Evolutionary conservation across 2,329 filamentous ascomycete genomes (phyloP), one percentile per base, ranked within the genome.

Genomic region (Metarhizium sp.): DNA sequence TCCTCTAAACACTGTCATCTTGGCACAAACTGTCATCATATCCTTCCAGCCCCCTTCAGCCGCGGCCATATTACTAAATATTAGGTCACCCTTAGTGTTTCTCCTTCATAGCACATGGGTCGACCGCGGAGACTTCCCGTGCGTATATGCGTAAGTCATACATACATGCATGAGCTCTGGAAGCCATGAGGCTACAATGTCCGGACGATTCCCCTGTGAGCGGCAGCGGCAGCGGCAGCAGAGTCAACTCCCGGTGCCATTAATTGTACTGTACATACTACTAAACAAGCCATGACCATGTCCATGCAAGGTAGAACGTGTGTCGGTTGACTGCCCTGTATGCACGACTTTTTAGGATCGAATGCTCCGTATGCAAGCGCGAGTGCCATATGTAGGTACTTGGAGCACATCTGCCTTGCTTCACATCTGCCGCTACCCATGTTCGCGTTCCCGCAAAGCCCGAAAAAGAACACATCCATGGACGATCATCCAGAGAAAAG

Each of bases 371-470:
- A 52, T 48, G 49, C 54, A 43, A 55, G 32, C 42, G 25, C 32
- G n/a, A 30, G 7, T 38, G 42, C 30, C 50, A 32, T 45, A 52
- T 49, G 46, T 42, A 53, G 52, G 34, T 46, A 43, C 43, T 55
- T 32, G 51, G 50, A 34, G 32, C 25, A 16, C 55, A 53, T 53
- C 50, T 55, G 45, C 54, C 50, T 16, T 14, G 11, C 10, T 13
- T 7, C 38, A 40, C 38, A 40, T 53, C 47, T 56, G 55, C 55
- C 55, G 51, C 38, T 4, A 53, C 42, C 55, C 51, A 50, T 53
- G 55, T 47, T n/a, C 49, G 29, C 18, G 18, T 3, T 50, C 25
- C 50, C 50, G 50, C 49, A n/a, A 20, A 29, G 43, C 18, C n/a
- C n/a, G 13, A 46, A 43, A 43, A 13, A 6, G 8, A 45, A 5